A percentile compares a stretch with the other conserved stretches of the same genome.
Conservation (phyloP, 1,284 basidiomycete species). For the Tilletiopsis washingtonensis region DNA sequence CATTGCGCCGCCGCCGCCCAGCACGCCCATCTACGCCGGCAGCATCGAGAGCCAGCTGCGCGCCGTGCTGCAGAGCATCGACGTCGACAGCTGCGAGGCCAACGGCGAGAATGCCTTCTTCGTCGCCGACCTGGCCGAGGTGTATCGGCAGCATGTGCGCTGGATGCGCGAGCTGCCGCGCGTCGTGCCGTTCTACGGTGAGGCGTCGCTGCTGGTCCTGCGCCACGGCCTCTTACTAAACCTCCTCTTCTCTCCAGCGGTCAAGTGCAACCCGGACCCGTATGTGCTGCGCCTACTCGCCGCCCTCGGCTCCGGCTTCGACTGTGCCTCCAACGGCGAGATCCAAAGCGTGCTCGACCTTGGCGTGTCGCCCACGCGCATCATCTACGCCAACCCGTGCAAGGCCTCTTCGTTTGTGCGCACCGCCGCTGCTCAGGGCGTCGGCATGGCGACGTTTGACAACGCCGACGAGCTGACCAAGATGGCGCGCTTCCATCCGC, state of each 20-base stretch:
- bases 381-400: conserved; percentile 99
- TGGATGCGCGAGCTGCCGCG: conserved; percentile 68
- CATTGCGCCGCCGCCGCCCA: not conserved
- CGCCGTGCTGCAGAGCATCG: conserved; percentile 31
- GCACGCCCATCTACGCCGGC: conserved; percentile 29
- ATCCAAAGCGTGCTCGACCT: conserved; percentile 73
- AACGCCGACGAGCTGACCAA: conserved; percentile 97
- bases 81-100: conserved; percentile 50
- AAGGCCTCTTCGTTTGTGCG: conserved; percentile 91
- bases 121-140: conserved; percentile 82
- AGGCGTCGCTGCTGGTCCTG: too few species aligned
- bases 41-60: conserved; percentile 31
- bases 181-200: conserved; percentile 71
- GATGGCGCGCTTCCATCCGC: conserved; percentile 71
- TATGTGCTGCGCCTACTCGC: conserved; percentile 84
- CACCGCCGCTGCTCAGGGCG: conserved; percentile 66
- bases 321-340: conserved; percentile 96
- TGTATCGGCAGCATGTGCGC: conserved; percentile 75
- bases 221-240: too few species aligned
- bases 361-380: conserved; percentile 56
- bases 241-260: too few species aligned
- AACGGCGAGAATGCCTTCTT: conserved; percentile 92
- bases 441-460: conserved; percentile 95
- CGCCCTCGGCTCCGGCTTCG: conserved; percentile 82
- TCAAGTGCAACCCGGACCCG: conserved; percentile 97